Percentiles rank a stretch among this genome's conserved stretches.
phyloP scores from a whole-genome alignment of 1,284 basidiomycete genomes.

The Sphagnurus paluster region DNA sequence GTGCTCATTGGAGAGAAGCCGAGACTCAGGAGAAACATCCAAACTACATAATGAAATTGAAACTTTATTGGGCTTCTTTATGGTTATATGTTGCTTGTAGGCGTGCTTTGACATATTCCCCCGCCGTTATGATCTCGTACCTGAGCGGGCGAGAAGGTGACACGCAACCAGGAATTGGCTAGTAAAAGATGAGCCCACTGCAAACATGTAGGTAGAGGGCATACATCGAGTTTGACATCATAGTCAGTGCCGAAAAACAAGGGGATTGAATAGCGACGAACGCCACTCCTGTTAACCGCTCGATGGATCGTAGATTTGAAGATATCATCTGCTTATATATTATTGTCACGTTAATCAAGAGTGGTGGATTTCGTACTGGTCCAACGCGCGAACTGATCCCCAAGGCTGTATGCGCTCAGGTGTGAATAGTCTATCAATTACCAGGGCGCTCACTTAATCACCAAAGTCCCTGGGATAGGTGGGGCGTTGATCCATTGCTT shows the following conservation, averaged over 20 bases:
- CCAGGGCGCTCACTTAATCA: constrained; percentile 66
- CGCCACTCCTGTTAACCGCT: constrained; percentile 64
- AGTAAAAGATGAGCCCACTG: not conserved
- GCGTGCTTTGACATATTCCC: constrained; percentile 64
- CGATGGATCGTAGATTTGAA: constrained; percentile 81
- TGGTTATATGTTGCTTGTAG: constrained; percentile 55
- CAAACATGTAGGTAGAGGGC: constrained; percentile 2
- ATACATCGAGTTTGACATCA: constrained; percentile 59
- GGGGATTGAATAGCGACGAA: constrained; percentile 68
- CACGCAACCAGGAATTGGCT: constrained; percentile 73
- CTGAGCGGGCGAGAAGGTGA: constrained; percentile 58
- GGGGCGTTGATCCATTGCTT: constrained; percentile 68
- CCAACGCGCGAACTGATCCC: constrained; percentile 77
- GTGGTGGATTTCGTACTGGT: constrained; percentile 52
- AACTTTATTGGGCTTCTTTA: constrained; percentile 2
- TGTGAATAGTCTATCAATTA: too few species aligned
- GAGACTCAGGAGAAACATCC: too few species aligned
- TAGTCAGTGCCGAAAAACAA: constrained; percentile 70
- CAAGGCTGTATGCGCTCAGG: constrained; percentile 65
- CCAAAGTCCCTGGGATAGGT: constrained; percentile 60
- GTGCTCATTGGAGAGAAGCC: too few species aligned
- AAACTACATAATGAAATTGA: too few species aligned
- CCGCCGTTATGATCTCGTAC: constrained; percentile 65
- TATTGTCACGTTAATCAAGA: not conserved
- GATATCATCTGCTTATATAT: constrained; percentile 56